phyloP scores from a whole-genome alignment of 331 rosid genomes.

The Telfairia occidentalis region DNA sequence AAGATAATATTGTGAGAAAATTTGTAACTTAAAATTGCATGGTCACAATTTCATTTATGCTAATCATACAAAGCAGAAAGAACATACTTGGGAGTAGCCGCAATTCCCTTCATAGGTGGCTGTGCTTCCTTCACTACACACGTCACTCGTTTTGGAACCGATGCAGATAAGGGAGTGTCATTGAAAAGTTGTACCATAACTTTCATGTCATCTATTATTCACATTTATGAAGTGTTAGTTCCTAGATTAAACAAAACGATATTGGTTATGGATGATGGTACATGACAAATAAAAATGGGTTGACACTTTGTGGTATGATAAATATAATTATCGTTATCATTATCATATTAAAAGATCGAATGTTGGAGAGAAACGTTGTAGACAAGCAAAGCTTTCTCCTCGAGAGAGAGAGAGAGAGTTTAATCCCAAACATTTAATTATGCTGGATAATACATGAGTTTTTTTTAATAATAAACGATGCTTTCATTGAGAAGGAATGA shows the following conservation, averaged over 20 bases:
- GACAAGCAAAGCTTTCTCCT: background rate
- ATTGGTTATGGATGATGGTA: background rate
- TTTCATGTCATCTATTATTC: conserved; percentile 60
- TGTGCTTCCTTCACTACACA: conserved; percentile 59
- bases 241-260: background rate
- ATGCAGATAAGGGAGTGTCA: conserved; percentile 64
- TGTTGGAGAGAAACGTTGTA: background rate
- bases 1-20: background rate
- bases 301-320: background rate
- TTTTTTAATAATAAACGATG: too few relatives aligned
- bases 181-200: conserved; percentile 63
- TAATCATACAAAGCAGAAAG: background rate
- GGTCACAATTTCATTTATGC: background rate
- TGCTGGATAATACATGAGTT: background rate
- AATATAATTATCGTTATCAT: background rate
- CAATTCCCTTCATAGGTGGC: conserved; percentile 39
- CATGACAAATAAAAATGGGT: background rate
- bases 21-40: background rate
- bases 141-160: conserved; percentile 71
- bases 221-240: conserved; percentile 13
- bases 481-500: too few relatives aligned
- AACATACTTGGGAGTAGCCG: conserved; percentile 58
- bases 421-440: background rate
- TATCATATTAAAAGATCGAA: background rate
- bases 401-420: background rate